Percentiles rank a stretch among this genome's conserved stretches.
Evolutionary conservation across 164 flowering plant genomes (phyloP).

Genomic region (Buxus sempervirens): DNA sequence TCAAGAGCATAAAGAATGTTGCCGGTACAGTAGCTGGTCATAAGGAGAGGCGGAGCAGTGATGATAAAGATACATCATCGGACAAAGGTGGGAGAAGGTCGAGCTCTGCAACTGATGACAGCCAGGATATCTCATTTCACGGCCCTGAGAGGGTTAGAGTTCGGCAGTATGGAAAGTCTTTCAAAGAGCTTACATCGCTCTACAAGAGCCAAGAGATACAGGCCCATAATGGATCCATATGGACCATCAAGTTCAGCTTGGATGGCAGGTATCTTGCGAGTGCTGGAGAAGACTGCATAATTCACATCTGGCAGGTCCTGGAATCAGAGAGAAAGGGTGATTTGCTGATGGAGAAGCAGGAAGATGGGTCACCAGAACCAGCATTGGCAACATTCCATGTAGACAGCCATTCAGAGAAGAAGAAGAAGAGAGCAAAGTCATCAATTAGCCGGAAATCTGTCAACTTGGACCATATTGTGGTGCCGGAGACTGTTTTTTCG

Average conservation of each 20-base stretch:
- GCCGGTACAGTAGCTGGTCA: constrained; percentile 58
- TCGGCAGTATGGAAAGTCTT: constrained; percentile 81
- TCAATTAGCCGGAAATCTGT: constrained; percentile 73
- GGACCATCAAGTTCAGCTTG: constrained; percentile 91
- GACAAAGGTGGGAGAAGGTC: constrained; percentile 94
- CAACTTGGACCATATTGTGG: constrained; percentile 56
- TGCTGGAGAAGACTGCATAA: constrained; percentile 96
- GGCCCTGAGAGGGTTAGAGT: constrained; percentile 85
- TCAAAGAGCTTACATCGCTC: constrained; percentile 71
- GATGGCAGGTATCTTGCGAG: constrained; percentile 93
- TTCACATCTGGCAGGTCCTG: constrained; percentile 88
- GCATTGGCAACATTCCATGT: constrained; percentile 39
- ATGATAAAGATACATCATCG: constrained; percentile 90
- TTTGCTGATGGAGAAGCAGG: constrained; percentile 70
- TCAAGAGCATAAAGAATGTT: constrained; percentile 69
- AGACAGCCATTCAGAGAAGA: constrained; percentile 56
- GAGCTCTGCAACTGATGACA: constrained; percentile 95
- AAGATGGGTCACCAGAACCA: constrained; percentile 83
- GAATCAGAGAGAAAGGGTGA: constrained; percentile 88
- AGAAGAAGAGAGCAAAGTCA: constrained; percentile 69
- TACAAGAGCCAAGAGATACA: constrained; percentile 87
- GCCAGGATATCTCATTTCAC: constrained; percentile 82
- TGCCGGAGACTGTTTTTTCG: constrained; percentile 81
- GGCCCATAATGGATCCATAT: constrained; percentile 93
- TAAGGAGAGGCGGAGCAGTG: constrained; percentile 80